Conservation (phyloP, 202 grass and related monocot species). For the Carex arenaria region DNA sequence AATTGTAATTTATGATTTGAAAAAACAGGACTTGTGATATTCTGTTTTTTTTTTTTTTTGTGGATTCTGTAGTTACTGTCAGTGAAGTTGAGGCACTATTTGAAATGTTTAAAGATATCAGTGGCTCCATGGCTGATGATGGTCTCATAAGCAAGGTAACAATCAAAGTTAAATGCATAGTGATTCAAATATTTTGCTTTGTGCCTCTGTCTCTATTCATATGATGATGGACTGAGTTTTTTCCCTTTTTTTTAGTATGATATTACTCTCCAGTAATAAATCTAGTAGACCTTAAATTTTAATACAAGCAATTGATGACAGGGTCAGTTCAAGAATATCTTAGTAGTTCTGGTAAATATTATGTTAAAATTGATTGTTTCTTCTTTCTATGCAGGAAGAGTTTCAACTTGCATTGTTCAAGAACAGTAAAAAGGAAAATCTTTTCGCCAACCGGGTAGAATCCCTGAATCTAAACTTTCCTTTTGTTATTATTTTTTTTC, state of each 20-base stretch:
- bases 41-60: neutral
- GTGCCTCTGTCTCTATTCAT: neutral
- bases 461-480: neutral
- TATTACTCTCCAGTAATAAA: neutral
- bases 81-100: conserved; percentile 97
- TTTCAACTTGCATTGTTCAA: conserved; percentile 96
- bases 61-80: conserved; percentile 54
- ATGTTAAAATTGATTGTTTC: conserved; percentile 7
- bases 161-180: neutral
- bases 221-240: neutral
- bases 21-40: conserved; percentile 18
- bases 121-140: conserved; percentile 77
- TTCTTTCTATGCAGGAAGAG: conserved; percentile 61
- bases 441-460: conserved; percentile 81
- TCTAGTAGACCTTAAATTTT: neutral
- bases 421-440: conserved; percentile 82
- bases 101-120: conserved; percentile 98
- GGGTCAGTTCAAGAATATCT: neutral
- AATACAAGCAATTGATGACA: neutral
- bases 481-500: neutral
- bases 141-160: conserved; percentile 94
- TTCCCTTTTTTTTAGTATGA: neutral
- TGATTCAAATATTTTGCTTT: neutral
- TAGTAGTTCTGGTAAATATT: neutral
- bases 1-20: neutral